Conservation (phyloP, 2,329 filamentous ascomycete genomes). For the Sodiomyces alkalinus region DNA sequence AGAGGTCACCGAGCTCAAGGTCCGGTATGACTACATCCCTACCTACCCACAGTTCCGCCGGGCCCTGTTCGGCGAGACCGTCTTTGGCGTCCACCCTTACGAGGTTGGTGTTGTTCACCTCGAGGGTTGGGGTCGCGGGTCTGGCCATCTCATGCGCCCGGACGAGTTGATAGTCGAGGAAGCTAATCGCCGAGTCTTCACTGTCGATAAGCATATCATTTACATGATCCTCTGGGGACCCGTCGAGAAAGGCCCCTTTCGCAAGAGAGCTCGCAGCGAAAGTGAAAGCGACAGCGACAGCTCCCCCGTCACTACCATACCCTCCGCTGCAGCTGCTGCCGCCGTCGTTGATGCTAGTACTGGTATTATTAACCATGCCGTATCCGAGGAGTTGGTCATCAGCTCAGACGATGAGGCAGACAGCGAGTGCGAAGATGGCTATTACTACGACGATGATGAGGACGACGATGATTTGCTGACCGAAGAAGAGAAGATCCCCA, state of each 20-base stretch:
- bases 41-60: conserved; percentile 10
- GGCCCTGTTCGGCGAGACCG: conserved; percentile 9
- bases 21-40: conserved; percentile 38
- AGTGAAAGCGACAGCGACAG: too few species aligned
- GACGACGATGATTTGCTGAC: conserved; percentile 1
- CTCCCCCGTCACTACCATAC: too few species aligned
- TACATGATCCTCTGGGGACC: conserved; percentile 50
- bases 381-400: not conserved
- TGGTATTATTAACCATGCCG: conserved; percentile 1
- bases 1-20: conserved; percentile 40
- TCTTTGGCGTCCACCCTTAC: conserved; percentile 35
- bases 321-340: not conserved
- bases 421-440: conserved; percentile 12
- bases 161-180: conserved; percentile 47
- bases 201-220: conserved; percentile 35
- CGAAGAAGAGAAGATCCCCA: not conserved
- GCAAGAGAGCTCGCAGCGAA: conserved; percentile 7
- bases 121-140: conserved; percentile 40
- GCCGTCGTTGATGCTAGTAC: conserved; percentile 1
- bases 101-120: conserved; percentile 36
- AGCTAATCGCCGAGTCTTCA: conserved; percentile 31
- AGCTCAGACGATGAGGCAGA: conserved; percentile 17
- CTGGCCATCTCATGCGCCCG: conserved; percentile 31
- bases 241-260: too few species aligned
- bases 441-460: conserved; percentile 1